These are phyloP conservation scores for Halenospora varia DNA, from an alignment of 495 filamentous ascomycete species.

Conservation along the genomic window DNA sequence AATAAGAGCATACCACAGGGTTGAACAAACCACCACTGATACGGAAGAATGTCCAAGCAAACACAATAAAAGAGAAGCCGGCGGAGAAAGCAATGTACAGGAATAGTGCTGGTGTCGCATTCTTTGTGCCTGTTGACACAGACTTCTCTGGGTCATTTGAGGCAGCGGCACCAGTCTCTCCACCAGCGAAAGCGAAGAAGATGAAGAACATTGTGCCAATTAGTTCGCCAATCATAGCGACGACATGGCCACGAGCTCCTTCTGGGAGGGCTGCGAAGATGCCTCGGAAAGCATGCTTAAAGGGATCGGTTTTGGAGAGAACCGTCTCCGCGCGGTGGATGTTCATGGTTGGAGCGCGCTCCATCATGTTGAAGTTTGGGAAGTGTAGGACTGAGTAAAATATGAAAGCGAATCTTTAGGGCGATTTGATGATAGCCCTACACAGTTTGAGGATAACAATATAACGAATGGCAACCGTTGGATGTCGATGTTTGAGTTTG, in stretches of 20 bases:
- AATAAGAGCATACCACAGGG: constrained; percentile 45
- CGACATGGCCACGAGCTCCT: constrained; percentile 12
- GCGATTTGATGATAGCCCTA: not conserved
- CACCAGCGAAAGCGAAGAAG: constrained; percentile 35
- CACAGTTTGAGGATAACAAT: not conserved
- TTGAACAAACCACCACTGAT: constrained; percentile 65
- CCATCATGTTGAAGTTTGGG: not conserved
- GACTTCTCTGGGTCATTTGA: constrained; percentile 24
- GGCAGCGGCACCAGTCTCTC: constrained; percentile 37
- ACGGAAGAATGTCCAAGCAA: constrained; percentile 63
- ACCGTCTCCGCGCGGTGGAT: constrained; percentile 6
- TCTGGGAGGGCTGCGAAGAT: constrained; percentile 11
- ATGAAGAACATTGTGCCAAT: constrained; percentile 17
- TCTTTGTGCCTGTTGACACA: constrained; percentile 3
- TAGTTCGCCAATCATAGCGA: constrained; percentile 20
- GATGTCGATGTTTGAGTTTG: not conserved
- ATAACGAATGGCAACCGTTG: not conserved
- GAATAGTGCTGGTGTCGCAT: constrained; percentile 30
- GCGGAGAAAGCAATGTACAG: constrained; percentile 61
- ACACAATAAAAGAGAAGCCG: constrained; percentile 57
- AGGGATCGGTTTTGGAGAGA: constrained; percentile 9
- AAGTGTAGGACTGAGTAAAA: not conserved
- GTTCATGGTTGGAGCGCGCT: constrained; percentile 15
- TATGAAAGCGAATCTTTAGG: not conserved
- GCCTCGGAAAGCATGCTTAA: constrained; percentile 10